A percentile compares a stretch with the other conserved stretches of the same genome.
These are phyloP conservation scores for Arthrobotrys conoides DNA, from an alignment of 2,329 filamentous ascomycete genomes.

Conservation along the genomic window DNA sequence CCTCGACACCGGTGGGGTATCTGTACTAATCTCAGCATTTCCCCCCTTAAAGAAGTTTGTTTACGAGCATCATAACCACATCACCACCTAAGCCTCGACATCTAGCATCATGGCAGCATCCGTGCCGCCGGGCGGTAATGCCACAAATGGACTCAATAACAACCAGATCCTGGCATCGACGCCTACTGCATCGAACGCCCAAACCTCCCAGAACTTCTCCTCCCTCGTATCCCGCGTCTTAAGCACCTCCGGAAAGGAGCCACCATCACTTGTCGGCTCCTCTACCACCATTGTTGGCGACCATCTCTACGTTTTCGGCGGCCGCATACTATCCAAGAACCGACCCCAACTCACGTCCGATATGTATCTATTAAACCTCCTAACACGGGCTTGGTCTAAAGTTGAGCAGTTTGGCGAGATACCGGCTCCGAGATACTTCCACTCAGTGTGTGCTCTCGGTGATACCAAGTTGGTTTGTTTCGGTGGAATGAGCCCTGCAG, in stretches of 20 bases:
- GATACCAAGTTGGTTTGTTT: constrained; percentile 98
- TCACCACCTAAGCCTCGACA: constrained; percentile 26
- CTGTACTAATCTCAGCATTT: constrained; percentile 22
- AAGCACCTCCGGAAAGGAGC: constrained; percentile 90
- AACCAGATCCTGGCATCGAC: constrained; percentile 31
- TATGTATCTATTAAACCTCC: constrained; percentile 92
- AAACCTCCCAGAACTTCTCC: constrained; percentile 74
- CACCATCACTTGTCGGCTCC: constrained; percentile 90
- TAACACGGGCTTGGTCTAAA: constrained; percentile 92
- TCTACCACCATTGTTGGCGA: constrained; percentile 96
- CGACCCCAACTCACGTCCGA: constrained; percentile 88
- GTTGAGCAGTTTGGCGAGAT: constrained; percentile 86
- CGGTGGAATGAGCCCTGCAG: constrained; percentile 89
- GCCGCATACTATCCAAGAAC: constrained; percentile 85
- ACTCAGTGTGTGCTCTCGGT: constrained; percentile 92
- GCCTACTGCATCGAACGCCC: constrained; percentile 55
- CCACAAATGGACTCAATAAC: constrained; percentile 18
- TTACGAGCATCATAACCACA: constrained; percentile 24
- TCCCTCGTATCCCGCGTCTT: constrained; percentile 79
- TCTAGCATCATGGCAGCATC: constrained; percentile 49
- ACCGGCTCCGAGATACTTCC: constrained; percentile 93
- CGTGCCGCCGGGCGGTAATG: constrained; percentile 36
- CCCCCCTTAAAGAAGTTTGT: constrained; percentile 30
- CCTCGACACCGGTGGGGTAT: constrained; percentile 11
- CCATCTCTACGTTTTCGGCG: constrained; percentile 96